Conservation (phyloP, 768 basidiomycete species). For the Termitomyces bulborhizus region DNA sequence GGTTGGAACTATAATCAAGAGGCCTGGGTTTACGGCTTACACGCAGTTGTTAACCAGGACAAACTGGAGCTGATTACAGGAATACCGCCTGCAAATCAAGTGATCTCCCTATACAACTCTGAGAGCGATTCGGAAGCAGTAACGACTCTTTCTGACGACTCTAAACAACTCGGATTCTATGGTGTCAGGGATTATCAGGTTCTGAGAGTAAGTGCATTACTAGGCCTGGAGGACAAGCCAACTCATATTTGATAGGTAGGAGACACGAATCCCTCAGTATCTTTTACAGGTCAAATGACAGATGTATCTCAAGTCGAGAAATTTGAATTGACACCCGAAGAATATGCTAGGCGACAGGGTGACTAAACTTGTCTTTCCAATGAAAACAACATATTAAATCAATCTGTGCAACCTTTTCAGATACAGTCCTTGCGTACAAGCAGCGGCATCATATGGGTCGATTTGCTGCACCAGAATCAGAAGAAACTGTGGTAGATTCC, state of each 20-base stretch:
- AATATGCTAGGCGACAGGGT: slow-evolving; percentile 82
- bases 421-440: slow-evolving; percentile 87
- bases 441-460: slow-evolving; percentile 83
- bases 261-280: slow-evolving; percentile 70
- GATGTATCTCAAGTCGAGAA: slow-evolving; percentile 88
- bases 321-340: slow-evolving; percentile 79
- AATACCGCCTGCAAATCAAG: slow-evolving; percentile 69
- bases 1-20: slow-evolving; percentile 31
- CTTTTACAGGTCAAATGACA: slow-evolving; percentile 77
- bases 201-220: slow-evolving; percentile 52
- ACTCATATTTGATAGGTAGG: slow-evolving; percentile 40
- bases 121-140: slow-evolving; percentile 46
- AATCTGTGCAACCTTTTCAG: slow-evolving; percentile 30
- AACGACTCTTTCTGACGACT: slow-evolving; percentile 58
- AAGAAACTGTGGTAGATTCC: slow-evolving; percentile 19
- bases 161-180: slow-evolving; percentile 66
- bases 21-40: background rate
- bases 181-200: slow-evolving; percentile 72
- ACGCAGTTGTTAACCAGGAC: slow-evolving; percentile 30
- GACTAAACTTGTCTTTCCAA: slow-evolving; percentile 7
- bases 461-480: slow-evolving; percentile 53
- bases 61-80: slow-evolving; percentile 93
- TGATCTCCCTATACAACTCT: slow-evolving; percentile 55
- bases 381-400: background rate
- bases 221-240: background rate